phyloP scores from a whole-genome alignment of 352 stramenopile genomes.

The Globisporangium spinosum region DNA sequence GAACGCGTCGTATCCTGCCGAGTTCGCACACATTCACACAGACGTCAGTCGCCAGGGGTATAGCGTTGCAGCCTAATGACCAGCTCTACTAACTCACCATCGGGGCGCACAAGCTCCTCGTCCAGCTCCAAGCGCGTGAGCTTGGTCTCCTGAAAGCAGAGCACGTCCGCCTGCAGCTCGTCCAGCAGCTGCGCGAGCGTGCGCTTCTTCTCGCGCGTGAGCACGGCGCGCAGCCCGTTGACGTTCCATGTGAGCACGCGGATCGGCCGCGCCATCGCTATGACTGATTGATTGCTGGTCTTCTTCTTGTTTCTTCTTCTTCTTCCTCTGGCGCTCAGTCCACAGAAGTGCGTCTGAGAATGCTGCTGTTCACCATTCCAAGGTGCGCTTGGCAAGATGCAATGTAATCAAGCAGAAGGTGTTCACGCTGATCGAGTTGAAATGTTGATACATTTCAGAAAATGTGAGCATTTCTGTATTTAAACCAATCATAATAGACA shows the following conservation, averaged over 20 bases:
- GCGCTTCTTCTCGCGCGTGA: slow-evolving; percentile 49
- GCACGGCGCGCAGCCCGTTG: slow-evolving; percentile 75
- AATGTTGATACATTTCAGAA: background rate
- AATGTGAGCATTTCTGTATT: background rate
- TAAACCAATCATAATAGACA: slow-evolving; percentile 4
- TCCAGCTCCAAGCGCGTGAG: slow-evolving; percentile 80
- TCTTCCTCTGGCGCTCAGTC: background rate
- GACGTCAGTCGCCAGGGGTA: background rate
- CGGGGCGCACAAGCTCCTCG: slow-evolving; percentile 63
- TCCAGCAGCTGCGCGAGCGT: slow-evolving; percentile 50
- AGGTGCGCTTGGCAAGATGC: background rate
- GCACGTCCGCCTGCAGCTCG: slow-evolving; percentile 57
- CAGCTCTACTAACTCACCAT: slow-evolving; percentile 24
- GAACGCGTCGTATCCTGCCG: slow-evolving; percentile 73
- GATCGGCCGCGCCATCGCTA: slow-evolving; percentile 22
- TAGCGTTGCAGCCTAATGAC: background rate
- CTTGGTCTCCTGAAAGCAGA: slow-evolving; percentile 88
- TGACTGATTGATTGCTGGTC: background rate
- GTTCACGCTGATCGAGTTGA: too few relatives aligned
- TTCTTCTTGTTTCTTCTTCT: background rate
- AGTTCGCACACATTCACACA: slow-evolving; percentile 5
- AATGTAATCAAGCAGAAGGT: too few relatives aligned
- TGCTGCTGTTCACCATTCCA: too few relatives aligned
- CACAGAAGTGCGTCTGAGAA: too few relatives aligned
- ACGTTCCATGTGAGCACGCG: slow-evolving; percentile 84